phyloP scores from a whole-genome alignment of 108 stramenopile genomes.

The Pseudonitzschia multiseries region DNA sequence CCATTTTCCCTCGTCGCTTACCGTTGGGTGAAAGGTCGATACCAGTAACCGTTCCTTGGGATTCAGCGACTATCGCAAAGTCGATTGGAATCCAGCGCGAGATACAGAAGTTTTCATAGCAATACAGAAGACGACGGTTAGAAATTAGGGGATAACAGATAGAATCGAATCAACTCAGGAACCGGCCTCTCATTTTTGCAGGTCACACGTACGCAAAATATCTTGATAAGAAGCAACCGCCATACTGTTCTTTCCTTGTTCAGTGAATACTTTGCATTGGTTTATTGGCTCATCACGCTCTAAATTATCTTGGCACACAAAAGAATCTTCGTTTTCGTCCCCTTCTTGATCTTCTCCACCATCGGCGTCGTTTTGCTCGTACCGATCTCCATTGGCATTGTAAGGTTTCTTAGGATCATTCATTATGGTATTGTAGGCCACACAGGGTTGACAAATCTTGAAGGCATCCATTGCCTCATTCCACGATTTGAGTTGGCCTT shows the following conservation, averaged over 20 bases:
- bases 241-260: conserved; percentile 41
- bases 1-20: not conserved
- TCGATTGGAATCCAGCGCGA: not conserved
- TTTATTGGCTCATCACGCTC: conserved; percentile 45
- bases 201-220: conserved; percentile 19
- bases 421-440: conserved; percentile 32
- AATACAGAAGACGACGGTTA: not conserved
- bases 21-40: not conserved
- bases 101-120: not conserved
- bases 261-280: conserved; percentile 52
- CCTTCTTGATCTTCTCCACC: conserved; percentile 19
- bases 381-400: conserved; percentile 17
- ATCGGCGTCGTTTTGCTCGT: conserved; percentile 23
- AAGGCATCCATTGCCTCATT: conserved; percentile 51
- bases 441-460: conserved; percentile 54
- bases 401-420: conserved; percentile 16
- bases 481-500: conserved; percentile 28
- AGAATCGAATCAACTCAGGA: not conserved
- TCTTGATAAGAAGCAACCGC: conserved; percentile 46
- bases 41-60: conserved; percentile 15
- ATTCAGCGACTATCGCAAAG: conserved; percentile 2
- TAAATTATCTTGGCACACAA: conserved; percentile 25
- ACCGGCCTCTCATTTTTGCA: conserved; percentile 3
- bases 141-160: not conserved
- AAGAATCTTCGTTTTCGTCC: conserved; percentile 6